These are phyloP conservation scores for Microdochium trichocladiopsis DNA, from an alignment of 2,329 filamentous ascomycete genomes.

Conservation along the genomic window DNA sequence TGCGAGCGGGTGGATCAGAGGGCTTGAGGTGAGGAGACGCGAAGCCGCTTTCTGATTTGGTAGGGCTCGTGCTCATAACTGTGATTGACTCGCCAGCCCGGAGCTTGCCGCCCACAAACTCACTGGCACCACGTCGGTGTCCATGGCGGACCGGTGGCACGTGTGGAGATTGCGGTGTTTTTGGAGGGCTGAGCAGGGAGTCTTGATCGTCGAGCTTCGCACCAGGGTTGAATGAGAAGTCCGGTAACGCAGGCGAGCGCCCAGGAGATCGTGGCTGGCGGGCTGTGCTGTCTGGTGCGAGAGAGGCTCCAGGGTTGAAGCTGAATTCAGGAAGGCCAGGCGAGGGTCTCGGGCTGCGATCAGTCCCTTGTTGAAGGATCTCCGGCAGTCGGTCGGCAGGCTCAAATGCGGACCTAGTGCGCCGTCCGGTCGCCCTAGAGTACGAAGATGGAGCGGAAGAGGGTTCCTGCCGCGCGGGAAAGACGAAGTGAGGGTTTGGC, in stretches of 20 bases:
- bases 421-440: constrained; percentile 39
- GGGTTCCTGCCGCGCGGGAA: constrained; percentile 44
- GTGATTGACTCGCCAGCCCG: constrained; percentile 51
- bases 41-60: constrained; percentile 54
- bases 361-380: constrained; percentile 7
- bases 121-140: constrained; percentile 75
- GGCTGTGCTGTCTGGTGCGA: constrained; percentile 19
- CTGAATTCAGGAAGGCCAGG: background rate
- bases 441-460: constrained; percentile 39
- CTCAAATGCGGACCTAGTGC: constrained; percentile 35
- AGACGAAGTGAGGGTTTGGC: constrained; percentile 60
- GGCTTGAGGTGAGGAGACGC: constrained; percentile 47
- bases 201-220: constrained; percentile 13
- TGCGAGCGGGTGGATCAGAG: constrained; percentile 37
- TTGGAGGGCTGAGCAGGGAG: constrained; percentile 44
- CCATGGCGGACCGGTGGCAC: constrained; percentile 55
- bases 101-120: constrained; percentile 74
- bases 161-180: constrained; percentile 44
- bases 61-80: constrained; percentile 62
- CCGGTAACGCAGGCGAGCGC: constrained; percentile 37
- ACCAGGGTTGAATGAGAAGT: constrained; percentile 51
- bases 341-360: constrained; percentile 1
- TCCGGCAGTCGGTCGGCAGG: constrained; percentile 11
- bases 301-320: constrained; percentile 20
- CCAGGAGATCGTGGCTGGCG: constrained; percentile 12